Base-by-base conservation (phyloP, 1,284 basidiomycete genomes). In the Tylopilus sp. region DNA sequence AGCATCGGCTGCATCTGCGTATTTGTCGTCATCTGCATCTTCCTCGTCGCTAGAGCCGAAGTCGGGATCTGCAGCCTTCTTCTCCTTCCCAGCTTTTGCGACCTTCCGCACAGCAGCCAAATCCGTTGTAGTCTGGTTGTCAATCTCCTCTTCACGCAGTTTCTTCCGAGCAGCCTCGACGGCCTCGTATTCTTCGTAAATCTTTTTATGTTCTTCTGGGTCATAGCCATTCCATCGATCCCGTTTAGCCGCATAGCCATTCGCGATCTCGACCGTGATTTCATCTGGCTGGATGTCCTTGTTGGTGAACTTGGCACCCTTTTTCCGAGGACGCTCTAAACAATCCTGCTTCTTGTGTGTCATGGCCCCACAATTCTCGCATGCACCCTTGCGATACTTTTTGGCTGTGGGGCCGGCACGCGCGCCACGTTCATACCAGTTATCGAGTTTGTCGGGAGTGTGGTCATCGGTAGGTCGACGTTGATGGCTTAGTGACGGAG, bases 151-250 rank as follows among this genome's bases (percentile, higher is more conserved):
- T 71, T 99, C 96, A 50, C 94, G 78, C 59, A 92, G 66, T 69
- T 89, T 89, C 71, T 92, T 83, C 56, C 96, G 76, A 44, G 91
- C 94, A 49, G 85, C 82, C 70, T 99, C 96, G 46, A 97, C 74
- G 14, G 94, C 94, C 45, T 88, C 88, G 66, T 97, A 96, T 70
- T 98, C 94, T 12, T 95, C 90, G 60, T 97, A 91, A 20, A 98
- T 83, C 56, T 72, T 77, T 63, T 83, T 85, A 71, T 98, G 91
- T 65, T 89, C 85, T 5, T 85, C 71, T 5, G 93, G 81, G 66
- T 99, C 94, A 68, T 99, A 99, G 4, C 96, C 96, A 69, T 98
- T 98, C 94, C 96, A 99, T 49, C 96, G 73, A 68, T 99, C 96
- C 38, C 96, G 81, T 73, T 99, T 99, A 38, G 92, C 91, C 61